Percentiles rank a stretch among this genome's conserved stretches.
phyloP scores from a whole-genome alignment of 345 rosid genomes.

The Orychophragmus violaceus region DNA sequence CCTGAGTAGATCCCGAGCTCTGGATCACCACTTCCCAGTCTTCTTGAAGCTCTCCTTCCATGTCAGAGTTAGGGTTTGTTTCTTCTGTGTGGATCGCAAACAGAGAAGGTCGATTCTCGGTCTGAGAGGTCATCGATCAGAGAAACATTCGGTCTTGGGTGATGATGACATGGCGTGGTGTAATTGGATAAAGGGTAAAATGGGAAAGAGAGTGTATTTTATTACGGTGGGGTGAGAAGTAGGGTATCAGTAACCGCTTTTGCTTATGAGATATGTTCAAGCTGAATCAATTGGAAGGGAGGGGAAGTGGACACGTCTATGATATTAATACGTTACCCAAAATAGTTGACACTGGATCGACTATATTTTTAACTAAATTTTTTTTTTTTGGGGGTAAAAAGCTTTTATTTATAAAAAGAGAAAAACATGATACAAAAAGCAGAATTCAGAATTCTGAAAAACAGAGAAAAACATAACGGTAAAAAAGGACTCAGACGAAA shows the following conservation, averaged over 20 bases:
- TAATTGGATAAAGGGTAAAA: not conserved
- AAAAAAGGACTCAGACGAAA: no score
- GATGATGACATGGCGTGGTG: not conserved
- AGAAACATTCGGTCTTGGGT: not conserved
- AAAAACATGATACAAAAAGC: no score
- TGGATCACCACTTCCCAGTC: constrained; percentile 79
- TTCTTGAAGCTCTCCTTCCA: constrained; percentile 47
- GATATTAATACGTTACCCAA: no score
- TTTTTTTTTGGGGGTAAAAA: no score
- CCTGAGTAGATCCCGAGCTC: constrained; percentile 36
- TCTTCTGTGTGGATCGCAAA: no score
- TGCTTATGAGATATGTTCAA: not conserved
- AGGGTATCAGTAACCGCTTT: not conserved
- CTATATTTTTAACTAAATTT: no score
- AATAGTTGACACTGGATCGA: no score
- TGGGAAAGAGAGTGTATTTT: not conserved
- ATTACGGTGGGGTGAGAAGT: not conserved
- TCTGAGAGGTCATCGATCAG: not conserved
- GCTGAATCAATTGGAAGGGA: not conserved
- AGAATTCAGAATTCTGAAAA: no score
- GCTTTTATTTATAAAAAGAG: no score
- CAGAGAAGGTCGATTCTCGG: no score
- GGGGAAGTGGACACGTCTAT: constrained; percentile 4
- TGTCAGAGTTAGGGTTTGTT: constrained; percentile 8
- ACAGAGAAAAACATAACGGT: no score